Conservation (phyloP, 805 yeast genomes). For the Wickerhamomyces queroliae region DNA sequence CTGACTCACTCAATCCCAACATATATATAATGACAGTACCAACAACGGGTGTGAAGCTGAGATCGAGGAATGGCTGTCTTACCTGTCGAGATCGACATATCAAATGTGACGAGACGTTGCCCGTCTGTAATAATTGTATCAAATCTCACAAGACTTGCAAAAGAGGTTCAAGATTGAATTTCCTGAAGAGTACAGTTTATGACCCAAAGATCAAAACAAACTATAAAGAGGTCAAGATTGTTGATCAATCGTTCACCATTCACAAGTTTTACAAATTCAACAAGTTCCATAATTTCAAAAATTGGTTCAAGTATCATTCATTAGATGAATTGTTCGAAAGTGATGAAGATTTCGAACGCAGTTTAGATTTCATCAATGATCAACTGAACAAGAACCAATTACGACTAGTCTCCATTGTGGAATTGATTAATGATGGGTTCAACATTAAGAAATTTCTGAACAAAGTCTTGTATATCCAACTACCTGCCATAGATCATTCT, state of each 20-base stretch:
- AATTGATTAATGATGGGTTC: not conserved
- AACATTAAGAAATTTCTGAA: not conserved
- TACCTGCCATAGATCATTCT: not conserved
- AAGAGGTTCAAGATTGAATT: constrained; percentile 40
- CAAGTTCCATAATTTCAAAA: constrained; percentile 13
- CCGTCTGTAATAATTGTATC: constrained; percentile 47
- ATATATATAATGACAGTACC: not conserved
- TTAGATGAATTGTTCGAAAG: constrained; percentile 12
- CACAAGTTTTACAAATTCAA: constrained; percentile 12
- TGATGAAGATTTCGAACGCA: constrained; percentile 11
- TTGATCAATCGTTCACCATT: constrained; percentile 18
- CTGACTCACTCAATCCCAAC: not conserved
- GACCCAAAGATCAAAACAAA: constrained; percentile 8
- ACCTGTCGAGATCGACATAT: constrained; percentile 57
- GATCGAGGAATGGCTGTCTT: constrained; percentile 42
- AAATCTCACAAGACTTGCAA: constrained; percentile 42
- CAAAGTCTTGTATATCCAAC: not conserved
- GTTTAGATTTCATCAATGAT: constrained; percentile 1
- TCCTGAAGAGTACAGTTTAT: constrained; percentile 25
- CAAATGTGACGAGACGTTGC: constrained; percentile 55
- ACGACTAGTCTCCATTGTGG: not conserved
- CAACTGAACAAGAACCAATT: not conserved
- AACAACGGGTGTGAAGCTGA: constrained; percentile 1
- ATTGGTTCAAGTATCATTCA: constrained; percentile 13
- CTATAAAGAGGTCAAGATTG: constrained; percentile 3